Conservation (phyloP, 805 yeast genomes). For the Starmerella stellata region DNA sequence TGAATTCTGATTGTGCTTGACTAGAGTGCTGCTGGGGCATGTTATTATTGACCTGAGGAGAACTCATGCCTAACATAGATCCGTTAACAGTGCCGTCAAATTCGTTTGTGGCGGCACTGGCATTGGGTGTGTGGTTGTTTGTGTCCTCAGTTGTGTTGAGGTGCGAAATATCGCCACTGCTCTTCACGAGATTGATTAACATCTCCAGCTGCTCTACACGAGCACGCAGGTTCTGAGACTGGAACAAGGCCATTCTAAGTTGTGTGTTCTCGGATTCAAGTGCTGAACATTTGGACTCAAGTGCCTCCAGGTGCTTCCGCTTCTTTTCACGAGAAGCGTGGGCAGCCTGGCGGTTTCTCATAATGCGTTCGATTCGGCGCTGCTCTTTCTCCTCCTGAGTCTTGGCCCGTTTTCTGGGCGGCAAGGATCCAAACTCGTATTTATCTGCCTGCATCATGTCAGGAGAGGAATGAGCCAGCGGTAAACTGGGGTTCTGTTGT, state of each 20-base stretch:
- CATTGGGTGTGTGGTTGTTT: neutral
- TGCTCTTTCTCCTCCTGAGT: slow-evolving; percentile 95
- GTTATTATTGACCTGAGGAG: neutral
- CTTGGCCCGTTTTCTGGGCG: slow-evolving; percentile 92
- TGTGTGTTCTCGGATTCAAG: slow-evolving; percentile 18
- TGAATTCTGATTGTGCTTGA: neutral
- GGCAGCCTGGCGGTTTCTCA: slow-evolving; percentile 91
- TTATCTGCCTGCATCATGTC: neutral
- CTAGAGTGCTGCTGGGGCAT: neutral
- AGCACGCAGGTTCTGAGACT: slow-evolving; percentile 5
- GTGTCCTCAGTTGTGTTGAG: slow-evolving; percentile 5
- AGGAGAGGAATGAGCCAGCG: too few species aligned
- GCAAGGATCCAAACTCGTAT: slow-evolving; percentile 30
- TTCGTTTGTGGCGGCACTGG: neutral
- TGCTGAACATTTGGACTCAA: slow-evolving; percentile 37
- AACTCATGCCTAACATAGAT: neutral
- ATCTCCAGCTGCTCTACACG: slow-evolving; percentile 17
- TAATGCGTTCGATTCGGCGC: slow-evolving; percentile 77
- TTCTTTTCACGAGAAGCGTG: slow-evolving; percentile 95
- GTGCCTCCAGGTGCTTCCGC: slow-evolving; percentile 71
- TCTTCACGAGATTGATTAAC: slow-evolving; percentile 12
- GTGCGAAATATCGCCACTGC: slow-evolving; percentile 14
- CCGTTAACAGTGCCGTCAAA: slow-evolving; percentile 1
- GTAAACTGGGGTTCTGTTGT: neutral
- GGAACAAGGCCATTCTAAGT: slow-evolving; percentile 12